Evolutionary conservation across 441 rosid species (phyloP).

Genomic region (Gossypium laxum): DNA sequence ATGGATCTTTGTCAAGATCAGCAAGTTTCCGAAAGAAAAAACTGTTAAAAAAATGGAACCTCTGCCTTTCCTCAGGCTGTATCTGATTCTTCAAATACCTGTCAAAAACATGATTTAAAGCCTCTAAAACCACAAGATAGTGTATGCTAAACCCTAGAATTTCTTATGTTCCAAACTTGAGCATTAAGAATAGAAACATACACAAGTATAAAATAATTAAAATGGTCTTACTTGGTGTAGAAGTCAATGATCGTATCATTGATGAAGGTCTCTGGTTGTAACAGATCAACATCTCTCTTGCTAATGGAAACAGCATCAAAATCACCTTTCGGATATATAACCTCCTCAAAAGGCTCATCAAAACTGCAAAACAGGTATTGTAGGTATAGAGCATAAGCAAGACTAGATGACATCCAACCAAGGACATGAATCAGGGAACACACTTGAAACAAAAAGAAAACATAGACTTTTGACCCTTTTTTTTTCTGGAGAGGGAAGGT

Average conservation of each 20-base stretch:
- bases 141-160: background rate
- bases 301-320: constrained; percentile 52
- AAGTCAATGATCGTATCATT: constrained; percentile 74
- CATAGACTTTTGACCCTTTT: background rate
- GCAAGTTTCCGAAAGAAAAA: constrained; percentile 78
- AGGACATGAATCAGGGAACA: background rate
- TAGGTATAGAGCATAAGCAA: constrained; percentile 8
- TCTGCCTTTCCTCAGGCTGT: constrained; percentile 35
- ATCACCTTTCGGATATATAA: constrained; percentile 58
- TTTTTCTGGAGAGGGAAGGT: background rate
- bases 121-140: background rate
- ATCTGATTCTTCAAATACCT: constrained; percentile 59
- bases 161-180: background rate
- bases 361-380: constrained; percentile 45
- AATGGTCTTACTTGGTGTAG: constrained; percentile 46
- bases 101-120: constrained; percentile 14
- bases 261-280: constrained; percentile 59
- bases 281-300: constrained; percentile 60
- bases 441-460: background rate
- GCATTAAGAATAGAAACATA: background rate
- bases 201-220: background rate
- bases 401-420: background rate
- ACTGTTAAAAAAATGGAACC: constrained; percentile 66
- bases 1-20: constrained; percentile 68
- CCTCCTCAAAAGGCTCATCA: constrained; percentile 68